Conservation (phyloP, 345 rosid species). For the Eucalyptus guilfoylei region DNA sequence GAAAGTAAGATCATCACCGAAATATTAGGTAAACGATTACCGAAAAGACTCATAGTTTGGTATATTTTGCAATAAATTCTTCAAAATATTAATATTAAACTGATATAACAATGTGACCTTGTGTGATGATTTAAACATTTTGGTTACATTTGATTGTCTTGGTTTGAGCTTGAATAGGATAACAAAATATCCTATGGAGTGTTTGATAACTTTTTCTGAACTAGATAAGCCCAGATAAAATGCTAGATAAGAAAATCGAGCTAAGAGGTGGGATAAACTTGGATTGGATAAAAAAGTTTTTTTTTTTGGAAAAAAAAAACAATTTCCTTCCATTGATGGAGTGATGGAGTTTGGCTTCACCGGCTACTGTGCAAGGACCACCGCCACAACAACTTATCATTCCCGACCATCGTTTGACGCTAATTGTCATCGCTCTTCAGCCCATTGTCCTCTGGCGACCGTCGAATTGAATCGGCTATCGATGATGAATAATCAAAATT, state of each 20-base stretch:
- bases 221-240: no score
- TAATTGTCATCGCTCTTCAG: no score
- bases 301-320: no score
- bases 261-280: not conserved
- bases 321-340: not conserved
- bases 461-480: no score
- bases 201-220: not conserved
- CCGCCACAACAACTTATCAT: not conserved
- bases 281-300: not conserved
- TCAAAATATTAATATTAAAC: not conserved
- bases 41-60: not conserved
- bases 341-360: not conserved
- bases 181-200: fast-evolving
- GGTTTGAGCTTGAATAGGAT: no score
- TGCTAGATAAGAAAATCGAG: fast-evolving
- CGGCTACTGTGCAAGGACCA: not conserved
- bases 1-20: not conserved
- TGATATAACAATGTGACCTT: not conserved
- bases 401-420: not conserved
- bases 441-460: no score
- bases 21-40: not conserved
- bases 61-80: not conserved
- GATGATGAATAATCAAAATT: no score
- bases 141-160: not conserved
- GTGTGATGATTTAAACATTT: not conserved